phyloP scores from a whole-genome alignment of 1,284 basidiomycete species.

The Boletellus deceptivus region DNA sequence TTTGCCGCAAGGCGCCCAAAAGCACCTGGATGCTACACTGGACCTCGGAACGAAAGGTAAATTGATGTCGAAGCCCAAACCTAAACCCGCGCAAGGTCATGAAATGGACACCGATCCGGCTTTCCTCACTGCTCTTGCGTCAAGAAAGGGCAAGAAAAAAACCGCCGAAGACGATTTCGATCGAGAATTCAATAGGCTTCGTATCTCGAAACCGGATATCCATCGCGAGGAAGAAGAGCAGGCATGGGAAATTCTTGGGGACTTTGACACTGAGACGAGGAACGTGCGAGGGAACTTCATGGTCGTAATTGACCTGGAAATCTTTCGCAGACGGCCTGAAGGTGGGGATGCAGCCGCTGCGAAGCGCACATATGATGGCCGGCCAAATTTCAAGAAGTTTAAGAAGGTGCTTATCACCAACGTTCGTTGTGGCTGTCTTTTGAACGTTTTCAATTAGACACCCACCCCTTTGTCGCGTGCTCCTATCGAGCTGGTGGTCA shows the following conservation, averaged over 20 bases:
- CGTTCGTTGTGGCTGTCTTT: neutral
- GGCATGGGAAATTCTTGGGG: constrained; percentile 65
- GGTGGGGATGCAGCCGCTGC: constrained; percentile 24
- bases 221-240: constrained; percentile 41
- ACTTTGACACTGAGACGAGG: constrained; percentile 64
- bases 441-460: constrained; percentile 27
- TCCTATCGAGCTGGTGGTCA: constrained; percentile 52
- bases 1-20: neutral
- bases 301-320: constrained; percentile 73
- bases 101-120: constrained; percentile 56
- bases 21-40: neutral
- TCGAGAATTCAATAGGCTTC: constrained; percentile 80
- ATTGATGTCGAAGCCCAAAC: constrained; percentile 9
- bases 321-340: constrained; percentile 32
- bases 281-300: constrained; percentile 81
- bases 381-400: constrained; percentile 85
- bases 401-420: constrained; percentile 55
- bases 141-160: constrained; percentile 64
- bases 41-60: neutral
- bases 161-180: constrained; percentile 73
- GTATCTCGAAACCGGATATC: constrained; percentile 69
- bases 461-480: constrained; percentile 31
- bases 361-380: constrained; percentile 48
- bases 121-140: constrained; percentile 73
- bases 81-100: constrained; percentile 10